These are phyloP conservation scores for Albophoma yamanashiensis DNA, from an alignment of 2,329 filamentous ascomycete genomes.

Conservation along the genomic window DNA sequence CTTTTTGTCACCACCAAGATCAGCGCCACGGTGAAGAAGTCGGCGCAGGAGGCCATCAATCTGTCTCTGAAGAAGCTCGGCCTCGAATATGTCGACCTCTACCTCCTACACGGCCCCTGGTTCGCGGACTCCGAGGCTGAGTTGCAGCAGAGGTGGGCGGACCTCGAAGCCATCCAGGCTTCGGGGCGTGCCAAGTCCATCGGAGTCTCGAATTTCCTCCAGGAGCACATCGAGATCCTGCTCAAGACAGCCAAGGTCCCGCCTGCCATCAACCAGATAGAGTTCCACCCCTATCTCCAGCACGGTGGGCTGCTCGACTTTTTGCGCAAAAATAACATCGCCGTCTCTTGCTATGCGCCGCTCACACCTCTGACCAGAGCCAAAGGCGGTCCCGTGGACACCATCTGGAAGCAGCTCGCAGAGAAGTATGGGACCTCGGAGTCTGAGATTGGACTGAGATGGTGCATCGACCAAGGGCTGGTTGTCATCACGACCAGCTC, in stretches of 20 bases:
- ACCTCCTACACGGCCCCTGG: conserved; percentile 51
- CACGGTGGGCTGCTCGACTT: conserved; percentile 49
- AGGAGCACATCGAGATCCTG: conserved; percentile 42
- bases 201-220: conserved; percentile 66
- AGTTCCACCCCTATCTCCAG: conserved; percentile 68
- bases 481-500: conserved; percentile 49
- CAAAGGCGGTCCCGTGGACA: conserved; percentile 41
- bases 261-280: conserved; percentile 71
- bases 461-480: conserved; percentile 49
- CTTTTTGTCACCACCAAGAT: conserved; percentile 60
- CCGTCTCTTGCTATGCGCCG: conserved; percentile 43
- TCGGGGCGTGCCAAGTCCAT: conserved; percentile 58
- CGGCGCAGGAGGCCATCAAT: conserved; percentile 40
- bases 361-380: conserved; percentile 39
- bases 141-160: conserved; percentile 49
- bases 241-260: conserved; percentile 47
- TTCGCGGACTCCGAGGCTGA: conserved; percentile 36
- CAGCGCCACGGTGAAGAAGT: conserved; percentile 24
- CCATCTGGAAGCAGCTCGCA: conserved; percentile 37
- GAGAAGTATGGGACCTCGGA: conserved; percentile 47
- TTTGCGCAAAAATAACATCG: conserved; percentile 46
- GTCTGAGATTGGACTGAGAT: conserved; percentile 47
- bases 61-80: conserved; percentile 54
- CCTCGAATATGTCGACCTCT: conserved; percentile 63
- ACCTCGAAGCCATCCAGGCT: conserved; percentile 54